Percentiles rank a stretch among this genome's conserved stretches.
These are phyloP conservation scores for Elymus sibiricus DNA, from an alignment of 176 grass and related monocot genomes.

Conservation along the genomic window DNA sequence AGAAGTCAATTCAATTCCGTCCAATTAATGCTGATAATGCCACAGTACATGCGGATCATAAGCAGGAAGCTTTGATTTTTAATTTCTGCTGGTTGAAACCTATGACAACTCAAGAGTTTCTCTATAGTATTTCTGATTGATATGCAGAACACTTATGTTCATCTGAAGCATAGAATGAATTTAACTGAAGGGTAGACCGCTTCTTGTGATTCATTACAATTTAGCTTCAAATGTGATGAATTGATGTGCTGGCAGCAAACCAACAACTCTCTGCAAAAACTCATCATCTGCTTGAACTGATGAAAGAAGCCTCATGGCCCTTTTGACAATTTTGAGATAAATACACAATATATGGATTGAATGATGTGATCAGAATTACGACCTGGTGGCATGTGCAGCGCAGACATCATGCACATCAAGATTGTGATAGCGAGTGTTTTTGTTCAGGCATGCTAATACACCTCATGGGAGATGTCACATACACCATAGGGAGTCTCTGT, in stretches of 20 bases:
- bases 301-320: slow-evolving; percentile 2
- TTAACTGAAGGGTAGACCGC: neutral
- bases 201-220: neutral
- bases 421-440: slow-evolving; percentile 12
- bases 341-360: neutral
- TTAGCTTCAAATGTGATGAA: neutral
- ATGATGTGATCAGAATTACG: neutral
- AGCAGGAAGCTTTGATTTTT: neutral
- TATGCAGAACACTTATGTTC: neutral
- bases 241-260: neutral
- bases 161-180: neutral
- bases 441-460: neutral
- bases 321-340: neutral
- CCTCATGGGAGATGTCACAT: neutral
- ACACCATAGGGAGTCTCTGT: neutral
- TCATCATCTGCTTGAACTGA: neutral
- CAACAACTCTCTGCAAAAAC: neutral
- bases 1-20: neutral
- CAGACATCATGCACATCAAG: neutral
- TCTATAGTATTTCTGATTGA: neutral
- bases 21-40: neutral
- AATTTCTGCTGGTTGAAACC: neutral
- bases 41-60: slow-evolving; percentile 1
- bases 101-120: neutral
- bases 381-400: neutral